Evolutionary conservation across 306 rosid species (phyloP).

Genomic region (Mimosa pudica): DNA sequence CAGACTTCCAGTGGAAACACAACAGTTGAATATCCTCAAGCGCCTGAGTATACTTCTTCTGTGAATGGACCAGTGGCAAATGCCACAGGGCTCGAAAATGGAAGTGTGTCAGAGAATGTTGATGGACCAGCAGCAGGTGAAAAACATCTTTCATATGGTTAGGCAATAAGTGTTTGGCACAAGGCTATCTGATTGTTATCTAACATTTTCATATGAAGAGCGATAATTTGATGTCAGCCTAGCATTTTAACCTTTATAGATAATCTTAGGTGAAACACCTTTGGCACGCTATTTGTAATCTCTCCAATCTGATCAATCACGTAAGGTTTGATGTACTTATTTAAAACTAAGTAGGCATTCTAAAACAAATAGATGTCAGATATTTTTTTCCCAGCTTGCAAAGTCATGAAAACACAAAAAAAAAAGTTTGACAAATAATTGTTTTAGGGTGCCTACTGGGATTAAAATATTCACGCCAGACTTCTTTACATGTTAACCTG

Average conservation of each 20-base stretch:
- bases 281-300: no score
- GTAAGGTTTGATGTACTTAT: no score
- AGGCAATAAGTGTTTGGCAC: neutral
- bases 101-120: constrained; percentile 53
- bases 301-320: no score
- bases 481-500: no score
- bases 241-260: neutral
- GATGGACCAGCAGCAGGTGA: constrained; percentile 51
- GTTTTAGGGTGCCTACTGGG: no score
- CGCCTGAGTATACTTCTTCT: constrained; percentile 52
- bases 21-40: constrained; percentile 39
- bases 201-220: neutral
- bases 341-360: no score
- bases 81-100: constrained; percentile 56
- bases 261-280: no score
- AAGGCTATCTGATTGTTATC: constrained; percentile 2
- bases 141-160: constrained; percentile 65
- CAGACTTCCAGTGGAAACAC: constrained; percentile 41
- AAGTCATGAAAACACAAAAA: no score
- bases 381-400: no score
- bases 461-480: no score
- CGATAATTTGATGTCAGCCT: neutral
- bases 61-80: constrained; percentile 46
- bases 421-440: no score
- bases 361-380: no score